Evolutionary conservation across 2,329 filamentous ascomycete genomes (phyloP).

Genomic region (Sarocladiaceae sp.): DNA sequence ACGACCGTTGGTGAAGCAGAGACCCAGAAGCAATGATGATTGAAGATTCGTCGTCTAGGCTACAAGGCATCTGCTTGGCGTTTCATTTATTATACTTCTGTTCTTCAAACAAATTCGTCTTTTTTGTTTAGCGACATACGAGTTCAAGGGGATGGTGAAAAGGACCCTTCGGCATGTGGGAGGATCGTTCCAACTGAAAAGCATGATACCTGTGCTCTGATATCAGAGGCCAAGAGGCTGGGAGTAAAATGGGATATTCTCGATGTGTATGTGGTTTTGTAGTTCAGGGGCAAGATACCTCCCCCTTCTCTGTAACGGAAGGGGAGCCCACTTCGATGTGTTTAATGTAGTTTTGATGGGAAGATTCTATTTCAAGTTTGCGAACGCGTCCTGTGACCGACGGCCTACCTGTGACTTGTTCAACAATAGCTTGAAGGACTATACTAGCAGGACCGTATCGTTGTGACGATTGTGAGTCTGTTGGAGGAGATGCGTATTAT

Average conservation of each 20-base stretch:
- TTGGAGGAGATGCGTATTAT: no score
- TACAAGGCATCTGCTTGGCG: not conserved
- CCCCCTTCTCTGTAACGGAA: not conserved
- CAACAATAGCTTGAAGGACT: no score
- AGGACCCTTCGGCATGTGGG: not conserved
- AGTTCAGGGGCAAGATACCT: slow-evolving; percentile 3
- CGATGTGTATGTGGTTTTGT: not conserved
- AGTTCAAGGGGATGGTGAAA: not conserved
- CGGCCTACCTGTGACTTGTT: no score
- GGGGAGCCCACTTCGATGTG: not conserved
- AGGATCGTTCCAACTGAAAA: slow-evolving; percentile 5
- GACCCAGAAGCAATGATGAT: not conserved
- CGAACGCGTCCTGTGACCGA: no score
- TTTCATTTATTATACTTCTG: not conserved
- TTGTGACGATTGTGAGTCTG: no score
- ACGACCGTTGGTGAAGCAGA: not conserved
- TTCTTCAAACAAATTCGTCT: not conserved
- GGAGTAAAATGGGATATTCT: not conserved
- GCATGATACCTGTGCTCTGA: slow-evolving; percentile 4
- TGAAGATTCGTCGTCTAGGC: not conserved
- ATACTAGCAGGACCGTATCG: no score
- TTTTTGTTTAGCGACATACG: slow-evolving; percentile 9
- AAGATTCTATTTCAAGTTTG: no score
- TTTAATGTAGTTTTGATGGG: not conserved
- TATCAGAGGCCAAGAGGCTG: not conserved